A percentile compares a stretch with the other conserved stretches of the same genome.
phyloP scores from a whole-genome alignment of 805 yeast genomes.

The Teunomyces lycoperdinae region DNA sequence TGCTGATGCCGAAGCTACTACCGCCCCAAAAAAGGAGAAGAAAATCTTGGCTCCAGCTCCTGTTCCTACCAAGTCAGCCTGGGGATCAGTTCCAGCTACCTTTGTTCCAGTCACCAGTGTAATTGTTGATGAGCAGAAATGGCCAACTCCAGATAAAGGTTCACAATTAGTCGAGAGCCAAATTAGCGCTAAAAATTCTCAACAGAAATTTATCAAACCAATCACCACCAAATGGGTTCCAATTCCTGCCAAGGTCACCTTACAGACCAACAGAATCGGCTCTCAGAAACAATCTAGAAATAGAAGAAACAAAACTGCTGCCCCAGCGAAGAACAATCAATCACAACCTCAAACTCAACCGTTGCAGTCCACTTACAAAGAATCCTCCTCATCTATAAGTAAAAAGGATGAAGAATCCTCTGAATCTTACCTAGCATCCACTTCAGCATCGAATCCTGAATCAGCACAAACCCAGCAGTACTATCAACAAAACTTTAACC shows the following conservation, averaged over 20 bases:
- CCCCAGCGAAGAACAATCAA: constrained; percentile 15
- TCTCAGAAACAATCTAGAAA: constrained; percentile 19
- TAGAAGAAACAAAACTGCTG: constrained; percentile 28
- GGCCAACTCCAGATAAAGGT: constrained; percentile 42
- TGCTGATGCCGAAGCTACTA: constrained; percentile 6
- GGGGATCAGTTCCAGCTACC: constrained; percentile 31
- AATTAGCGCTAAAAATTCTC: constrained; percentile 11
- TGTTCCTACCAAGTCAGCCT: constrained; percentile 41
- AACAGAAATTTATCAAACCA: constrained; percentile 40
- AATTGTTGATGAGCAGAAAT: constrained; percentile 39
- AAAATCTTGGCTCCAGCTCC: constrained; percentile 45
- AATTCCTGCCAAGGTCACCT: constrained; percentile 39
- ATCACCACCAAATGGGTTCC: constrained; percentile 46
- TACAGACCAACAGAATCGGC: constrained; percentile 34
- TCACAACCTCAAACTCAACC: background rate
- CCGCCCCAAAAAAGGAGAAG: constrained; percentile 22
- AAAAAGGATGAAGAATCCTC: constrained; percentile 8
- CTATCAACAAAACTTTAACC: constrained; percentile 11
- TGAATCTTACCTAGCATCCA: constrained; percentile 2
- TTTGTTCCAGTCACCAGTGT: constrained; percentile 10
- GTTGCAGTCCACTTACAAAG: constrained; percentile 2
- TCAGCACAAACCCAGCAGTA: constrained; percentile 7
- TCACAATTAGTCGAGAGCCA: constrained; percentile 14
- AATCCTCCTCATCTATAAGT: constrained; percentile 6
- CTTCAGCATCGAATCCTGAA: constrained; percentile 3